Conservation (phyloP, 2,329 filamentous ascomycete genomes). For the Colletotrichum sp. region DNA sequence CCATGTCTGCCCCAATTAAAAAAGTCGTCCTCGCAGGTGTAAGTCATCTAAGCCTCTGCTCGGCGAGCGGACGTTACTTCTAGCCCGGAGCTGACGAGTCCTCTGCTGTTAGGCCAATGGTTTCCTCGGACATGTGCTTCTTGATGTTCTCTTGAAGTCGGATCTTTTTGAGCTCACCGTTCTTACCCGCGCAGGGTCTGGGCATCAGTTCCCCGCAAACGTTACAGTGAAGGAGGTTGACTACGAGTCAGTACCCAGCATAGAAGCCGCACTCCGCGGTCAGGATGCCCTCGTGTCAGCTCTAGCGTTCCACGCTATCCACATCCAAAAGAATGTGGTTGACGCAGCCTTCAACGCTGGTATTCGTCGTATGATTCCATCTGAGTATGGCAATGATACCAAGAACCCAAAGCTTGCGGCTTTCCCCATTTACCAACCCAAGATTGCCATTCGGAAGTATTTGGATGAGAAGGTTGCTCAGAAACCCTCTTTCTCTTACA, state of each 20-base stretch:
- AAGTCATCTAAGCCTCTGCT: background rate
- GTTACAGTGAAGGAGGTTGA: conserved; percentile 39
- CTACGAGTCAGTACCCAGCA: conserved; percentile 43
- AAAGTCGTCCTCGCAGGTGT: conserved; percentile 3
- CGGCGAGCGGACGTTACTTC: background rate
- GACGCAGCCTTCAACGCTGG: conserved; percentile 58
- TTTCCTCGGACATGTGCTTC: conserved; percentile 33
- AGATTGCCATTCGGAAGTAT: conserved; percentile 23
- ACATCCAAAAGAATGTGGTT: conserved; percentile 54
- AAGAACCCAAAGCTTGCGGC: conserved; percentile 21
- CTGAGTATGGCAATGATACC: conserved; percentile 49
- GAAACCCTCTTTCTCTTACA: conserved; percentile 30
- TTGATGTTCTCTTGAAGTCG: conserved; percentile 33
- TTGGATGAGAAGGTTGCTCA: conserved; percentile 17
- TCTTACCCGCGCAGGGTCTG: conserved; percentile 46
- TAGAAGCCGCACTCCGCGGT: conserved; percentile 56
- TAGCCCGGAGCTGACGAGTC: background rate
- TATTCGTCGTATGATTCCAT: conserved; percentile 60
- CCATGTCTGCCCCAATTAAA: background rate
- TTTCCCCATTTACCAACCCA: conserved; percentile 25
- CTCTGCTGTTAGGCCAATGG: conserved; percentile 32
- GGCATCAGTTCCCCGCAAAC: conserved; percentile 35
- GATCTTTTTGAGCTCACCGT: conserved; percentile 40
- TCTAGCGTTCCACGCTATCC: conserved; percentile 41
- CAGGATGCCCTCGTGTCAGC: conserved; percentile 62